These are phyloP conservation scores for Rhizopogon salebrosus DNA, from an alignment of 768 basidiomycete genomes.

Conservation along the genomic window DNA sequence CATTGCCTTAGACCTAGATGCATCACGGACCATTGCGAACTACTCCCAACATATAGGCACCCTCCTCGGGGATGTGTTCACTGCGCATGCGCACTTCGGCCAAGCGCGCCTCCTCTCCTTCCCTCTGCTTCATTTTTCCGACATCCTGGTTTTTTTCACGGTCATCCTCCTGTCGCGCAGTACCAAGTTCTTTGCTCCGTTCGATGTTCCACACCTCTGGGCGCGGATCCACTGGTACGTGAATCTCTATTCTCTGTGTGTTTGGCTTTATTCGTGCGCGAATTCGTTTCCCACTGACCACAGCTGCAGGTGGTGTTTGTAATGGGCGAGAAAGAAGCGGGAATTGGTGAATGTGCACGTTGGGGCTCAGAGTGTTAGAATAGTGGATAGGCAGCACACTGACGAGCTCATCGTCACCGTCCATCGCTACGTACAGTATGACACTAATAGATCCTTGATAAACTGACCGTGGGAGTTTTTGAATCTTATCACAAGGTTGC, in stretches of 20 bases:
- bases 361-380: conserved; percentile 54
- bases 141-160: conserved; percentile 68
- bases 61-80: conserved; percentile 62
- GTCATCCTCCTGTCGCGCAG: conserved; percentile 68
- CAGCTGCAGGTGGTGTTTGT: conserved; percentile 72
- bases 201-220: conserved; percentile 80
- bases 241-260: conserved; percentile 63
- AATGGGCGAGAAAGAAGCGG: conserved; percentile 72
- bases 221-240: conserved; percentile 77
- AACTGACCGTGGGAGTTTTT: background rate
- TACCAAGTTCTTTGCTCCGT: conserved; percentile 59
- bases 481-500: background rate
- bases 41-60: conserved; percentile 71
- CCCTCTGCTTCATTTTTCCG: conserved; percentile 35
- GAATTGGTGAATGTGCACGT: conserved; percentile 77
- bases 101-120: conserved; percentile 57
- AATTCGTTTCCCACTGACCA: conserved; percentile 69
- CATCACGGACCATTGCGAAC: conserved; percentile 57
- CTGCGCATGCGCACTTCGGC: conserved; percentile 68
- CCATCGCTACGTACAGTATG: conserved; percentile 11
- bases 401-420: conserved; percentile 54
- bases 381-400: conserved; percentile 67
- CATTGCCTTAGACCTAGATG: background rate
- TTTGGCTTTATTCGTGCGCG: conserved; percentile 66
- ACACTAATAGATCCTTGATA: background rate